Conservation (phyloP, 805 yeast genomes). For the Tetrapisispora namnaoensis region DNA sequence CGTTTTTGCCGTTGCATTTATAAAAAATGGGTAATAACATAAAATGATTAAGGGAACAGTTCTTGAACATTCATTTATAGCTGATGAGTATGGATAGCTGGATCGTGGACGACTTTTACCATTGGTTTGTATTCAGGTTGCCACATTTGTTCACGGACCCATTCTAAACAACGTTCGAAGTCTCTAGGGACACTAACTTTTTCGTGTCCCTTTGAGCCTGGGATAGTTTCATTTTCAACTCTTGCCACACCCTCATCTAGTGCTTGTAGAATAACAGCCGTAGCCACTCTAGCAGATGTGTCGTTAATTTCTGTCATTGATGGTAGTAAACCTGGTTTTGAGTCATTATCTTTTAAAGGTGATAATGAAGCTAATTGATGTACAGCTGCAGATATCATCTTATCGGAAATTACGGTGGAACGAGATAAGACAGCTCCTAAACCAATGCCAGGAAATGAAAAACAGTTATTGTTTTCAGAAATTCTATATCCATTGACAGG, state of each 20-base stretch:
- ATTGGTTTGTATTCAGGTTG: constrained; percentile 85
- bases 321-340: constrained; percentile 57
- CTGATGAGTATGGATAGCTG: not conserved
- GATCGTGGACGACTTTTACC: constrained; percentile 43
- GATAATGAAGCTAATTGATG: constrained; percentile 80
- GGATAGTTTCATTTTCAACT: constrained; percentile 40
- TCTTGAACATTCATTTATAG: not conserved
- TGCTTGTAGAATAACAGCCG: constrained; percentile 86
- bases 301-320: constrained; percentile 79
- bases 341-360: constrained; percentile 45
- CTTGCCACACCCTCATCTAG: constrained; percentile 77
- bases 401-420: constrained; percentile 72
- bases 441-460: constrained; percentile 97
- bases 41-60: not conserved
- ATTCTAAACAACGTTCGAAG: constrained; percentile 64
- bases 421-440: constrained; percentile 88
- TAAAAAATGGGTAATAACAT: not conserved
- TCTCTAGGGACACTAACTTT: constrained; percentile 56
- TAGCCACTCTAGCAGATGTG: constrained; percentile 84
- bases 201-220: constrained; percentile 31
- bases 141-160: constrained; percentile 98
- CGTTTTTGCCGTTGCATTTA: not conserved
- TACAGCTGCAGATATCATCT: constrained; percentile 93
- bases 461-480: constrained; percentile 94
- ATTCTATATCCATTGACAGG: constrained; percentile 88